Percentiles rank a stretch among this genome's conserved stretches.
phyloP scores from a whole-genome alignment of 208 protist species.

The Lotmaria passim region DNA sequence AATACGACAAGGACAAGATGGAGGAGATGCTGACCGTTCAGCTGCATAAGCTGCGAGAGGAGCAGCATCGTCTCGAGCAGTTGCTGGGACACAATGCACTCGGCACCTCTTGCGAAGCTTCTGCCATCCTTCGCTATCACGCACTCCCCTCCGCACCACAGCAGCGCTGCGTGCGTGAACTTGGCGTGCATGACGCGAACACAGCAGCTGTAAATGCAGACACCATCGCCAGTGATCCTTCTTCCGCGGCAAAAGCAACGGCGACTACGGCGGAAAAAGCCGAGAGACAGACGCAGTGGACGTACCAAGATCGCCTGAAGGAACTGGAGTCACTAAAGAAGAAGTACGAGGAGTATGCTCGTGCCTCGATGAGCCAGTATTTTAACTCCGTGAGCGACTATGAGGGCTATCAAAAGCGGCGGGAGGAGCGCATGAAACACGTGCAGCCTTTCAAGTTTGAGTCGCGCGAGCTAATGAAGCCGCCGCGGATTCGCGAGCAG shows the following conservation, averaged over 20 bases:
- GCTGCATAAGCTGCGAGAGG: conserved; percentile 35
- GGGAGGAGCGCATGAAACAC: conserved; percentile 37
- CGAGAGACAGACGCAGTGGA: not conserved
- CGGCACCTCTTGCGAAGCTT: not conserved
- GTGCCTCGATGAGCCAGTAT: conserved; percentile 63
- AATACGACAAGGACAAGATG: conserved; percentile 16
- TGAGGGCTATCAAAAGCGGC: conserved; percentile 57
- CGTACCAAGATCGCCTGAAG: conserved; percentile 36
- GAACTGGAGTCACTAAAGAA: conserved; percentile 57
- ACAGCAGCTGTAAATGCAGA: not conserved
- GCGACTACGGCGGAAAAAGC: not conserved
- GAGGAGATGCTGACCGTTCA: conserved; percentile 32
- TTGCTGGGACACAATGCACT: conserved; percentile 28
- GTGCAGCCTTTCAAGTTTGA: conserved; percentile 77
- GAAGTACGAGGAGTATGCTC: conserved; percentile 54
- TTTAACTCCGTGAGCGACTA: conserved; percentile 52
- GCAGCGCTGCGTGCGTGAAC: conserved; percentile 21
- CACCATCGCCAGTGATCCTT: not conserved
- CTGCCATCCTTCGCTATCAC: not conserved
- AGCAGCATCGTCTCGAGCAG: conserved; percentile 40
- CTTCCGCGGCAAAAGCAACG: not conserved
- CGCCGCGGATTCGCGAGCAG: conserved; percentile 48
- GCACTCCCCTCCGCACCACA: not conserved
- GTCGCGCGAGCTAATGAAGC: conserved; percentile 50
- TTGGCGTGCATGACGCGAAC: conserved; percentile 12